Evolutionary conservation across 202 grass and related monocot genomes (phyloP), one percentile per base, ranked within the genome.

Genomic region (Eragrostis tef): DNA sequence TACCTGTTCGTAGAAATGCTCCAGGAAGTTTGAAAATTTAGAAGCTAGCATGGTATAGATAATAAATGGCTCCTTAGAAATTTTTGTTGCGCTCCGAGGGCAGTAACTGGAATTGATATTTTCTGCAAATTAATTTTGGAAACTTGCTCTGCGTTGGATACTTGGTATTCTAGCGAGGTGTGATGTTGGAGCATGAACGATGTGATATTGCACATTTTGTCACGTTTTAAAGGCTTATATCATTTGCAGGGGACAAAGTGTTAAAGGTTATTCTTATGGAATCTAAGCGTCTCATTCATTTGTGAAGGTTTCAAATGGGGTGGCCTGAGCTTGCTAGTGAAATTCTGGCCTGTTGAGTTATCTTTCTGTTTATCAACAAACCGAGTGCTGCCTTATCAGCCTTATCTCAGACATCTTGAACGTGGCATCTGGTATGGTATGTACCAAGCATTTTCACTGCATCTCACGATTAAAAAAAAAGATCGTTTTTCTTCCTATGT

Each of bases 1-100:
- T 26, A 65, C 47, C 11, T 77, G 82, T 77, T 88, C 64, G 71
- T 63, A n/a, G 36, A 49, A 85, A 88, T 85, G 77, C 20, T 25
- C 76, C 7, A 0, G 34, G 31, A 46, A 17, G n/a, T 11, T 75
- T 34, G 26, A 52, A 16, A 75, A 10, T 16, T n/a, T 49, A 4
- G 61, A 17, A 11, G 61, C 29, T 20, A 39, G 67, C 11, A 14
- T 67, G 26, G 59, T 9, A 19, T 22, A 27, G 11, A 21, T 58
- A 47, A 39, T 39, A 2, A 5, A 39, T 39, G 4, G 34, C 6
- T 2, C 34, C 34, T 39, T 39, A 5, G 34, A n/a, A 7, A 8
- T n/a, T 22, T 24, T 73, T 11, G 42, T 24, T 45, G 74, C 16
- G 63, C 21, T 67, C 8, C 11, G 50, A 63, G 20, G 22, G 50